phyloP scores from a whole-genome alignment of 495 filamentous ascomycete species.

The Neurospora sp. region DNA sequence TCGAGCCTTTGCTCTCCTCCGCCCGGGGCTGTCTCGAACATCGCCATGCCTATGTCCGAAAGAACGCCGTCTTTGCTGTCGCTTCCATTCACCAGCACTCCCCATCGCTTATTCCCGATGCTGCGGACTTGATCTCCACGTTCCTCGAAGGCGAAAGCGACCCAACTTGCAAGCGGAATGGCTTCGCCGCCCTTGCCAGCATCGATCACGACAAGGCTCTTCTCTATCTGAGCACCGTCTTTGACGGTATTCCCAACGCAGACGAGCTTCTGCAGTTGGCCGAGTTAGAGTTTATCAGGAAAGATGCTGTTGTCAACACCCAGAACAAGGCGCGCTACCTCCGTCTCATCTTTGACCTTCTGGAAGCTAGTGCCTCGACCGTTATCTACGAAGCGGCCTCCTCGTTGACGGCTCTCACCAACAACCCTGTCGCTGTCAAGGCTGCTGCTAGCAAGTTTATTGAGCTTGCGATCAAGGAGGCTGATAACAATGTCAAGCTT shows the following conservation, averaged over 20 bases:
- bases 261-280: slow-evolving; percentile 91
- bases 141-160: slow-evolving; percentile 92
- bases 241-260: slow-evolving; percentile 87
- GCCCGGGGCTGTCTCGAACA: slow-evolving; percentile 87
- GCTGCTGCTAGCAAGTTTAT: slow-evolving; percentile 94
- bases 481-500: slow-evolving; percentile 98
- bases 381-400: slow-evolving; percentile 99
- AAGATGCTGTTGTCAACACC: slow-evolving; percentile 89
- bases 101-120: slow-evolving; percentile 87
- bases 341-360: slow-evolving; percentile 89
- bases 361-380: slow-evolving; percentile 86
- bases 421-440: slow-evolving; percentile 95
- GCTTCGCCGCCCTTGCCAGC: slow-evolving; percentile 80
- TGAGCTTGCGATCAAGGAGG: slow-evolving; percentile 91
- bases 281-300: slow-evolving; percentile 92
- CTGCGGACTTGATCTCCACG: slow-evolving; percentile 78
- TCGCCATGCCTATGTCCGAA: slow-evolving; percentile 93
- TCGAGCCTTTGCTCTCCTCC: slow-evolving; percentile 90
- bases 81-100: slow-evolving; percentile 89
- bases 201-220: slow-evolving; percentile 91
- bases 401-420: slow-evolving; percentile 87
- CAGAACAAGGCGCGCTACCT: slow-evolving; percentile 94
- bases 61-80: slow-evolving; percentile 93
- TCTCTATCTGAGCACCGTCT: slow-evolving; percentile 80
- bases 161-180: slow-evolving; percentile 95